phyloP scores from a whole-genome alignment of 345 rosid genomes.

The Raphanus sativus region DNA sequence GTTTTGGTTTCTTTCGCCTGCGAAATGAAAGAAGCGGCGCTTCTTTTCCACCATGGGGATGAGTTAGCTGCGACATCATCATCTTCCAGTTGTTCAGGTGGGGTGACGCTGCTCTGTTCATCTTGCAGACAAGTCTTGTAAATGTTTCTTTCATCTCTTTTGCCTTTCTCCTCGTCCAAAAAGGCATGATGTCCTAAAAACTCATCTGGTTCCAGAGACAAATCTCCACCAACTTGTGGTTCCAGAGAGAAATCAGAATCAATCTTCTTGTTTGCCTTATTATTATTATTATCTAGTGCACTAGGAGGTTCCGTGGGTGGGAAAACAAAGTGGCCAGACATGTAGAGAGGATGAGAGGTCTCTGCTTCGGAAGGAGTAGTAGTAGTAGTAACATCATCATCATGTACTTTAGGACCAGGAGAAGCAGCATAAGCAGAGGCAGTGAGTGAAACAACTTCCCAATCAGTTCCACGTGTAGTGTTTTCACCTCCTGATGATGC shows the following conservation, averaged over 20 bases:
- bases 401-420: slow-evolving; percentile 52
- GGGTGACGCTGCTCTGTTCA: too few species aligned
- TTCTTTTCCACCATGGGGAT: slow-evolving; percentile 77
- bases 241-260: too few species aligned
- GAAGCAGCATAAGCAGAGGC: not conserved
- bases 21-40: slow-evolving; percentile 64
- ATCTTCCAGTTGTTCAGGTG: too few species aligned
- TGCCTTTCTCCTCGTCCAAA: too few species aligned
- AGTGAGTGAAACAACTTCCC: not conserved
- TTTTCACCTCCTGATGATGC: not conserved
- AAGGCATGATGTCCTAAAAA: too few species aligned
- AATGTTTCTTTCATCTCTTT: too few species aligned
- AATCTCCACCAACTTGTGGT: too few species aligned
- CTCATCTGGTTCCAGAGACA: too few species aligned
- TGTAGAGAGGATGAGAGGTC: slow-evolving; percentile 64
- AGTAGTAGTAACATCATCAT: slow-evolving; percentile 40
- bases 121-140: too few species aligned
- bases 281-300: too few species aligned
- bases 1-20: slow-evolving; percentile 89
- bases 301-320: slow-evolving; percentile 29
- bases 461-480: not conserved
- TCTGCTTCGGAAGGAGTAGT: slow-evolving; percentile 41
- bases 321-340: slow-evolving; percentile 81
- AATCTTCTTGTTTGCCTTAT: too few species aligned
- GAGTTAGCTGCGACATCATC: too few species aligned